Evolutionary conservation across 306 rosid genomes (phyloP).

Genomic region (Vigna hirtella): DNA sequence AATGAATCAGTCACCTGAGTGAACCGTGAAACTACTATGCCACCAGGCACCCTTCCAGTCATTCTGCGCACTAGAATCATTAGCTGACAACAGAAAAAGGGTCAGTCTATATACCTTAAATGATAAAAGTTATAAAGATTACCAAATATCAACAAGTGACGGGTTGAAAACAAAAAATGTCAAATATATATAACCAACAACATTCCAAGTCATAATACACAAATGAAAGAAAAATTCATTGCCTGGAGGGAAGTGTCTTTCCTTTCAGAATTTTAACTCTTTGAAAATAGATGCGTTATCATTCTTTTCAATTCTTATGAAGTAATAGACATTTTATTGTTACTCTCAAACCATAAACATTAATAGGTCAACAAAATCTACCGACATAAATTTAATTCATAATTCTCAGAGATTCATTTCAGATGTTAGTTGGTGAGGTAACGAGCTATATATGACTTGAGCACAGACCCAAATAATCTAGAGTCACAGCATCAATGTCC

Average conservation of each 20-base stretch:
- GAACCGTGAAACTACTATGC: conserved; percentile 86
- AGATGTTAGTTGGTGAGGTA: conserved; percentile 11
- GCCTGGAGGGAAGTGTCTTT: conserved; percentile 9
- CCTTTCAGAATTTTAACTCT: conserved; percentile 34
- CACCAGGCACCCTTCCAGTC: conserved; percentile 99
- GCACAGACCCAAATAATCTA: not conserved
- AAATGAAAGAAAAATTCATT: not conserved
- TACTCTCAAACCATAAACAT: conserved; percentile 30
- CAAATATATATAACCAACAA: conserved; percentile 17
- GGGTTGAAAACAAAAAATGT: conserved; percentile 23
- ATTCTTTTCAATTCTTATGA: conserved; percentile 13
- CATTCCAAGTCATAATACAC: conserved; percentile 18
- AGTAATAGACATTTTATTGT: conserved; percentile 1
- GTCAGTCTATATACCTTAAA: conserved; percentile 29
- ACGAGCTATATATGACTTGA: not conserved
- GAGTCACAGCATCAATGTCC: not conserved
- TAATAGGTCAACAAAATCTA: conserved; percentile 9
- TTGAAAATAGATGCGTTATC: conserved; percentile 25
- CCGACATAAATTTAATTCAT: conserved; percentile 12
- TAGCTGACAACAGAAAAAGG: conserved; percentile 58
- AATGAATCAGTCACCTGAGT: conserved; percentile 69
- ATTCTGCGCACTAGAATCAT: conserved; percentile 87
- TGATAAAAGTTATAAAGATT: not conserved
- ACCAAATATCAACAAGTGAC: not conserved
- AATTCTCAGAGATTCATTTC: conserved; percentile 37